Percentiles rank a stretch among this genome's conserved stretches.
Conservation (phyloP, 257 asterid species). For the Solanum sitiens region DNA sequence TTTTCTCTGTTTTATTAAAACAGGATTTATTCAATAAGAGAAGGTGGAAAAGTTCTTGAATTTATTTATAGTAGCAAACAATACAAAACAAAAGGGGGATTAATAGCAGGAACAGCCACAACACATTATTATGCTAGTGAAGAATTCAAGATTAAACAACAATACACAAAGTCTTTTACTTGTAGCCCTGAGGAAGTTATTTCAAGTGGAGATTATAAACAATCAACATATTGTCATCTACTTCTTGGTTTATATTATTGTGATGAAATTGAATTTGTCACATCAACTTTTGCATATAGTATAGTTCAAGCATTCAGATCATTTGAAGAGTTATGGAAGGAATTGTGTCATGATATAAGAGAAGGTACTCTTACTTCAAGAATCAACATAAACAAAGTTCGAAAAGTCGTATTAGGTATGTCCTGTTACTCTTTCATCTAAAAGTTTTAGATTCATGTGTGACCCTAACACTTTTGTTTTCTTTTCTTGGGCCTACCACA, state of each 20-base stretch:
- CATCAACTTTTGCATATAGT: slow-evolving; percentile 68
- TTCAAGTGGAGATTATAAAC: slow-evolving; percentile 61
- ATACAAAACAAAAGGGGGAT: slow-evolving; percentile 47
- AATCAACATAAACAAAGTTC: slow-evolving; percentile 21
- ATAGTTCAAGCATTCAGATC: slow-evolving; percentile 59
- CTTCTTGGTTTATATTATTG: slow-evolving; percentile 46
- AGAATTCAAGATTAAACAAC: slow-evolving; percentile 60
- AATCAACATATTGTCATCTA: slow-evolving; percentile 79
- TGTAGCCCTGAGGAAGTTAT: slow-evolving; percentile 76
- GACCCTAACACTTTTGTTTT: neutral
- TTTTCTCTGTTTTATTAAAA: neutral
- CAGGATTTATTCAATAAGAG: slow-evolving; percentile 57
- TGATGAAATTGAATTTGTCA: slow-evolving; percentile 46
- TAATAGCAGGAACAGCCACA: slow-evolving; percentile 59
- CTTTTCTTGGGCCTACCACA: neutral
- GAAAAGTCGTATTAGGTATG: slow-evolving; percentile 27
- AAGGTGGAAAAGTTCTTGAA: slow-evolving; percentile 56
- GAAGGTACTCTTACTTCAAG: slow-evolving; percentile 43
- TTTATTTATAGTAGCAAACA: slow-evolving; percentile 65
- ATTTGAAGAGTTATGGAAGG: slow-evolving; percentile 51
- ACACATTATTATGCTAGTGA: slow-evolving; percentile 63
- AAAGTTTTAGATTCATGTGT: neutral
- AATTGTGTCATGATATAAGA: slow-evolving; percentile 39
- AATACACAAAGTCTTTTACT: slow-evolving; percentile 45
- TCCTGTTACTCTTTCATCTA: neutral